phyloP scores from a whole-genome alignment of 306 rosid species.

The Quercus gilva region DNA sequence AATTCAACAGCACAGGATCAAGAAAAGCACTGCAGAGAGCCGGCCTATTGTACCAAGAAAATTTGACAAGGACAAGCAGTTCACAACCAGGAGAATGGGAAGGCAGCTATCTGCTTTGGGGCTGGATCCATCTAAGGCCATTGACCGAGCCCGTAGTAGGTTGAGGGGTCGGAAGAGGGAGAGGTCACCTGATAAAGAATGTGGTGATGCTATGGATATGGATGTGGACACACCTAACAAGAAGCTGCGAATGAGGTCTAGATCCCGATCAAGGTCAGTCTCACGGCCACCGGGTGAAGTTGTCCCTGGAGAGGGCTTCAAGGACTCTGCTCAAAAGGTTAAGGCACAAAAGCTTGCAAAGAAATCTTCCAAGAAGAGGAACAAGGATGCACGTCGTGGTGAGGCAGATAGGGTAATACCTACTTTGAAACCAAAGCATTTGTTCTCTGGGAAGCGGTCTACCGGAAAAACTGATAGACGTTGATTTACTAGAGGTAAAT shows the following conservation, averaged over 20 bases:
- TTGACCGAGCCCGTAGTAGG: constrained; percentile 67
- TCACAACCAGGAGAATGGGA: constrained; percentile 74
- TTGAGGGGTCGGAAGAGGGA: constrained; percentile 78
- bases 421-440: constrained; percentile 71
- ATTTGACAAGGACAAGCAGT: constrained; percentile 60
- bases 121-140: constrained; percentile 53
- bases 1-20: constrained; percentile 73
- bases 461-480: constrained; percentile 76
- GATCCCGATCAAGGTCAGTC: constrained; percentile 52
- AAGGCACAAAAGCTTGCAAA: constrained; percentile 64
- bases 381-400: constrained; percentile 81
- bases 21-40: constrained; percentile 88
- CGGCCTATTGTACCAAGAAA: constrained; percentile 79
- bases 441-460: constrained; percentile 77
- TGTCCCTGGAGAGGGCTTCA: constrained; percentile 82
- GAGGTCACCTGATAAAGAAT: constrained; percentile 50
- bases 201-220: constrained; percentile 58
- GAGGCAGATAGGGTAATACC: constrained; percentile 94
- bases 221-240: constrained; percentile 66
- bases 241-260: constrained; percentile 54
- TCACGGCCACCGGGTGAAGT: constrained; percentile 65
- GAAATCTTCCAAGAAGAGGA: constrained; percentile 67
- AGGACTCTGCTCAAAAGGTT: constrained; percentile 66
- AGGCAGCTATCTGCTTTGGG: constrained; percentile 74
- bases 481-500: constrained; percentile 35